Percentiles rank a stretch among this genome's conserved stretches.
phyloP scores from a whole-genome alignment of 805 yeast species.

The Yarrowia deformans region DNA sequence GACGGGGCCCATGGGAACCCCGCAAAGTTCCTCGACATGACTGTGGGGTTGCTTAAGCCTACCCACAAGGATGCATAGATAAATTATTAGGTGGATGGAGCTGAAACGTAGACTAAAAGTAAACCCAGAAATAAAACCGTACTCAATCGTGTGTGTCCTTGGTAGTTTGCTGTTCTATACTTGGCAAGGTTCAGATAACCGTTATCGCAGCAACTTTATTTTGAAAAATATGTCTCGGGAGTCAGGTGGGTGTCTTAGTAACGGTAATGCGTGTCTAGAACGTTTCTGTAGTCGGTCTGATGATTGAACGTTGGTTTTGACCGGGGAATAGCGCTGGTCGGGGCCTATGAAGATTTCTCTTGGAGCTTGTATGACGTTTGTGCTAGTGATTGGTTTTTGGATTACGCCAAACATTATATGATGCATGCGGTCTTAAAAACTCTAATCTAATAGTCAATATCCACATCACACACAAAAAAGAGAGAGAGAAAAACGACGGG shows the following conservation, averaged over 20 bases:
- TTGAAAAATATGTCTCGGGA: constrained; percentile 15
- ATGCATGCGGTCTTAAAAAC: constrained; percentile 1
- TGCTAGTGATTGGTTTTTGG: constrained; percentile 3
- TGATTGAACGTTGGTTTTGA: background rate
- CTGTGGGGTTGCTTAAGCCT: constrained; percentile 29
- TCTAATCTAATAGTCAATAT: background rate
- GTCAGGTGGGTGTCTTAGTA: background rate
- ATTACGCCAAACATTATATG: constrained; percentile 6
- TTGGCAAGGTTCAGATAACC: constrained; percentile 38
- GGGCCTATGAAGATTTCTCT: background rate
- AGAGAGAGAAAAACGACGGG: background rate
- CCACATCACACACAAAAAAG: too few species aligned
- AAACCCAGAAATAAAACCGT: background rate
- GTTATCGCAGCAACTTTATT: constrained; percentile 13
- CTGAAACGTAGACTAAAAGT: background rate
- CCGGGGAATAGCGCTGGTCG: background rate
- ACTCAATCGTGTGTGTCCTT: background rate
- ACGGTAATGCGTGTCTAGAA: background rate
- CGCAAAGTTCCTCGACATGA: constrained; percentile 35
- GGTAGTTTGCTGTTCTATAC: constrained; percentile 31
- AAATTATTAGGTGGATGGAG: constrained; percentile 29
- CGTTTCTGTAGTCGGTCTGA: background rate
- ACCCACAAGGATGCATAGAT: constrained; percentile 39
- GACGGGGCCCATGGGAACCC: constrained; percentile 10
- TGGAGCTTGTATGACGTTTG: constrained; percentile 7